Evolutionary conservation across 2,329 filamentous ascomycete genomes (phyloP).

Genomic region (Aspergillus sp.): DNA sequence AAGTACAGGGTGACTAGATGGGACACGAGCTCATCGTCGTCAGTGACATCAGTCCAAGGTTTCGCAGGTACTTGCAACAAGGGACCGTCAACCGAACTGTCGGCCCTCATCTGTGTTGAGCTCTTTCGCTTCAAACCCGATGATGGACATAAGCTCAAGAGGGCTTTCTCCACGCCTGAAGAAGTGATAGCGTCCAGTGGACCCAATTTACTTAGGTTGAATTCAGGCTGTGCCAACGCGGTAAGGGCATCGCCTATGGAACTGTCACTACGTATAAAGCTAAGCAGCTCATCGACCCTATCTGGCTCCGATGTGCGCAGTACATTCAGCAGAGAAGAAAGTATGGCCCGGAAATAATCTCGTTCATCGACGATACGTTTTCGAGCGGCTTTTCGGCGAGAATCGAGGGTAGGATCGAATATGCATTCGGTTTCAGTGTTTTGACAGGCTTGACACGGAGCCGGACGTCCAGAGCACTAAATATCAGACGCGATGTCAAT

Average conservation of each 20-base stretch:
- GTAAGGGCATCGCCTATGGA: slow-evolving; percentile 20
- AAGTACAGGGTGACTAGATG: slow-evolving; percentile 91
- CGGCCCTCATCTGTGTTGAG: slow-evolving; percentile 19
- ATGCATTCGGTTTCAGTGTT: slow-evolving; percentile 22
- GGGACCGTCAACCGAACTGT: slow-evolving; percentile 29
- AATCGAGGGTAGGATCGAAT: slow-evolving; percentile 30
- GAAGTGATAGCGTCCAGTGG: slow-evolving; percentile 5
- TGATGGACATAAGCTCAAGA: background rate
- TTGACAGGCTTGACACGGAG: slow-evolving; percentile 30
- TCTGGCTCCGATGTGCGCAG: slow-evolving; percentile 19
- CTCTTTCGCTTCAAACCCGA: slow-evolving; percentile 3
- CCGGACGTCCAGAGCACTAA: slow-evolving; percentile 28
- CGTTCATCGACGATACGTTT: slow-evolving; percentile 30
- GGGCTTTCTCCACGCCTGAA: slow-evolving; percentile 4
- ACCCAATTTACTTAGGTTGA: slow-evolving; percentile 7
- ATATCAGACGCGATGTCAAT: background rate
- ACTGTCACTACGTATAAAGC: slow-evolving; percentile 20
- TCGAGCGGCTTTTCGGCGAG: slow-evolving; percentile 29
- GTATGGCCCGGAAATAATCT: slow-evolving; percentile 24
- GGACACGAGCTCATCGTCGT: slow-evolving; percentile 63
- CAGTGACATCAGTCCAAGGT: slow-evolving; percentile 70
- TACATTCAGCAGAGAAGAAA: slow-evolving; percentile 22
- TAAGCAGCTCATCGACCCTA: slow-evolving; percentile 17
- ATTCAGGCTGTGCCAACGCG: slow-evolving; percentile 15
- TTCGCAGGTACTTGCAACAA: slow-evolving; percentile 24